These are phyloP conservation scores for Leishmania major DNA, from an alignment of 208 protist genomes.

Conservation along the genomic window DNA sequence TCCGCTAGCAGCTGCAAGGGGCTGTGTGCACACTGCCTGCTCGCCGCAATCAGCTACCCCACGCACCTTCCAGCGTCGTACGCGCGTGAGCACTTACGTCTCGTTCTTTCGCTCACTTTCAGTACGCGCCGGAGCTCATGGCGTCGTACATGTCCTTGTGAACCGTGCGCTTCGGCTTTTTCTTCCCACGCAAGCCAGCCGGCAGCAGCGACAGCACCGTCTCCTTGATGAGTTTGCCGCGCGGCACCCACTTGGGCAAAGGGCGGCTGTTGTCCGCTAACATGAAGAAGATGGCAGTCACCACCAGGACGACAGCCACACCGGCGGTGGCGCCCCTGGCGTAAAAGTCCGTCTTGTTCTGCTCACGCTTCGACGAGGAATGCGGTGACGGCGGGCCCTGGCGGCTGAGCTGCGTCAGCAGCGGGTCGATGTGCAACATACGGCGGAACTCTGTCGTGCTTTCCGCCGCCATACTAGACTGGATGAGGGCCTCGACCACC, in stretches of 20 bases:
- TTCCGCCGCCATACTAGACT: constrained; percentile 12
- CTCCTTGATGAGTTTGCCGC: constrained; percentile 78
- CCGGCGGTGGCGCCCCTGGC: constrained; percentile 58
- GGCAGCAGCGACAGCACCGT: constrained; percentile 75
- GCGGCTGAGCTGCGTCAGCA: constrained; percentile 74
- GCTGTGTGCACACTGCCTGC: not conserved
- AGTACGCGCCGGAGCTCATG: constrained; percentile 82
- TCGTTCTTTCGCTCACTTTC: not conserved
- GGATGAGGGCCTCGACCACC: constrained; percentile 53
- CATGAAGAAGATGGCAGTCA: constrained; percentile 71
- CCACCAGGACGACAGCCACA: constrained; percentile 54
- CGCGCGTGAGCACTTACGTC: not conserved
- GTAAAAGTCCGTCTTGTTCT: constrained; percentile 49
- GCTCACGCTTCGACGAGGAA: not conserved
- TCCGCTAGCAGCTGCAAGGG: not conserved
- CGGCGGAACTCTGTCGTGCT: constrained; percentile 60
- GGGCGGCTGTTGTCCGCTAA: constrained; percentile 77
- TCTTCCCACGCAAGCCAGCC: constrained; percentile 41
- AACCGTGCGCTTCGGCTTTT: constrained; percentile 54
- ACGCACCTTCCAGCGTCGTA: not conserved
- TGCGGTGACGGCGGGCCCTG: constrained; percentile 44
- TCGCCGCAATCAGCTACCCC: not conserved
- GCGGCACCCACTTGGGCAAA: constrained; percentile 82
- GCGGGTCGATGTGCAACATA: constrained; percentile 70
- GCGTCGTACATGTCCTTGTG: constrained; percentile 89